Base-by-base conservation (phyloP, 306 rosid genomes). In the Gastrolobium villosum region DNA sequence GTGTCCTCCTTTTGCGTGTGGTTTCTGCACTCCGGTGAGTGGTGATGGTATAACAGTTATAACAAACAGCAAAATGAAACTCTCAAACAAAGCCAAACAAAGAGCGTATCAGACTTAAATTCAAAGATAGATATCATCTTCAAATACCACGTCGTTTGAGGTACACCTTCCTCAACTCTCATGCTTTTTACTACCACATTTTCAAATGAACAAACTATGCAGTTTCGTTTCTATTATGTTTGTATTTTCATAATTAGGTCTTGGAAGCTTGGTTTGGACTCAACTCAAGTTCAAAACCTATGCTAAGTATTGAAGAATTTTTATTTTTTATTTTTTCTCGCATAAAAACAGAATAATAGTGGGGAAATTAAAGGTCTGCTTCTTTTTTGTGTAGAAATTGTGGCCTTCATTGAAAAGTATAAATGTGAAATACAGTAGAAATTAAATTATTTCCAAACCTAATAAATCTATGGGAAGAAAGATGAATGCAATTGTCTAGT, bases 101-200 rank as follows among this genome's bases (percentile, higher is more conserved):
- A 14, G 30, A n/a, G 55, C 55, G 13, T 15, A 49, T 49, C 55
- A 49, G 15, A 49, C 55, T 36, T 13, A 0, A 0, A 49, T 20
- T 20, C 26, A 49, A 7, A 13, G 52, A 7, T 44, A 44, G 3
- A 44, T 8, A 41, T 41, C 9, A 41, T 41, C 0, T 44, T 2
- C 3, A 7, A 2, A 2, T 0, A 48, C 28, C 36, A 35, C 49
- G 10, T 70, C 75, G 31, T 52, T 20, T 53, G 49, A 70, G 75
- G 62, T 69, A 69, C 60, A 6, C 57, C 20, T 45, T 45, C 26
- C 50, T n/a, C 50, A 45, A 10, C 35, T 70, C 32, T 40, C 63
- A 45, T 26, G n/a, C 34, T 8, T 35, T 14, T 45, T 9, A n/a
- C 50, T 54, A 2, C 41, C 50, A 9, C 75, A 49, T 48, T 35